Evolutionary conservation across 2,329 filamentous ascomycete species (phyloP), one percentile per base, ranked within the genome.

Genomic region (Arthroderma sp.): DNA sequence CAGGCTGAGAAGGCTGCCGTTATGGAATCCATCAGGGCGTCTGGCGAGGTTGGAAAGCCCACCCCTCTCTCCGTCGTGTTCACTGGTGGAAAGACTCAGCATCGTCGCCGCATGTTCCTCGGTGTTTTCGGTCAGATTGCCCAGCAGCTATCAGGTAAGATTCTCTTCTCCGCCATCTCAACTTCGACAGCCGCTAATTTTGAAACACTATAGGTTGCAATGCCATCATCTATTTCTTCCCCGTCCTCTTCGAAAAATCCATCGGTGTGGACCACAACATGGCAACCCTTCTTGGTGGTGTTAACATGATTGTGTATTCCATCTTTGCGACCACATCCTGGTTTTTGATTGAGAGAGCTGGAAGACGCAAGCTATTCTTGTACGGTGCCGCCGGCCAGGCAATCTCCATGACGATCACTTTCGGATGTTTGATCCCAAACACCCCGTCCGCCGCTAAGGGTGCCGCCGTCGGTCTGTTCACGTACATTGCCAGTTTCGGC

Each of bases 401-500:
- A 43, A 62, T 68, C 23, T 63, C 70, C 17, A 71, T 73, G 69
- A 63, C 71, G 15, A 72, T 74, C 52, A 70, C 69, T 19, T 73
- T 74, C 51, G 68, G 53, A 38, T 74, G 71, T 39, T 54, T 74
- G 58, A 73, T 73, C 43, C 69, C 69, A 2, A 64, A 60, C 6
- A 57, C 61, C 2, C 15, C 58, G 1, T 44, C 61, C 2, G 61
- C 64, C 2, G 62, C 70, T 38, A 71, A 72, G 63, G 71, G 71
- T 47, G 70, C 71, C 4, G 69, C 78, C 8, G 82, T 85, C 2
- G 83, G 83, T 58, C 71, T 87, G 11, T 87, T 87, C 71, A 77
- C 82, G 2, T 87, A 85, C 70, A 86, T 86, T 64, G 81, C 82
- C 3, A 83, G 82, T 57, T 86, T 86, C 61, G 84, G 83, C 35